Evolutionary conservation across 2,329 filamentous ascomycete species (phyloP).

Genomic region (Geosmithia morbida): DNA sequence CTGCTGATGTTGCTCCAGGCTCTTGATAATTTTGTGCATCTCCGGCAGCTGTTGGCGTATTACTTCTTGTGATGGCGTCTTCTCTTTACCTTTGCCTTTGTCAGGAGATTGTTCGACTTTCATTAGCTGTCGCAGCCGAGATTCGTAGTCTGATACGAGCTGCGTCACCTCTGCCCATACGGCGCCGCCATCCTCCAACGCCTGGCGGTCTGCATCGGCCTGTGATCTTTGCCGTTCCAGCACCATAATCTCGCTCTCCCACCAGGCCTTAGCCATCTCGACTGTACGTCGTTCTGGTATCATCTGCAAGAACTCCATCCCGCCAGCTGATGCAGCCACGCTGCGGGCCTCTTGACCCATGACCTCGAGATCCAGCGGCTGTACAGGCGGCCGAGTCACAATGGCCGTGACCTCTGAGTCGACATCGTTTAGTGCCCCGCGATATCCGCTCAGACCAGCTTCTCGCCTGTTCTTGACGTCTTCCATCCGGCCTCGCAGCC

Average conservation of each 20-base stretch:
- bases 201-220: conserved; percentile 46
- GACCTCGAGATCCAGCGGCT: conserved; percentile 34
- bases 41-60: conserved; percentile 32
- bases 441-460: conserved; percentile 58
- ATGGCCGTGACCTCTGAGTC: conserved; percentile 47
- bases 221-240: conserved; percentile 38
- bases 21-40: conserved; percentile 40
- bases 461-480: conserved; percentile 52
- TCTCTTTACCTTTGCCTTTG: conserved; percentile 14
- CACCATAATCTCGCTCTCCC: conserved; percentile 45
- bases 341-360: conserved; percentile 9
- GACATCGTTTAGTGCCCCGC: conserved; percentile 49
- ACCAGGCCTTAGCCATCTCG: conserved; percentile 58
- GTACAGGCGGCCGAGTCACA: conserved; percentile 40
- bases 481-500: conserved; percentile 43
- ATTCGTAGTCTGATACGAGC: conserved; percentile 50
- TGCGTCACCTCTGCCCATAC: conserved; percentile 51
- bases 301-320: conserved; percentile 42
- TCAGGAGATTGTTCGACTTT: conserved; percentile 8
- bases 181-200: conserved; percentile 50
- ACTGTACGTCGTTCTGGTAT: conserved; percentile 51
- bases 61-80: conserved; percentile 16
- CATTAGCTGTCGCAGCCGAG: conserved; percentile 43
- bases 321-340: conserved; percentile 17
- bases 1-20: conserved; percentile 37